Base-by-base conservation (phyloP, 495 filamentous ascomycete species). In the Articulospora tetracladia region DNA sequence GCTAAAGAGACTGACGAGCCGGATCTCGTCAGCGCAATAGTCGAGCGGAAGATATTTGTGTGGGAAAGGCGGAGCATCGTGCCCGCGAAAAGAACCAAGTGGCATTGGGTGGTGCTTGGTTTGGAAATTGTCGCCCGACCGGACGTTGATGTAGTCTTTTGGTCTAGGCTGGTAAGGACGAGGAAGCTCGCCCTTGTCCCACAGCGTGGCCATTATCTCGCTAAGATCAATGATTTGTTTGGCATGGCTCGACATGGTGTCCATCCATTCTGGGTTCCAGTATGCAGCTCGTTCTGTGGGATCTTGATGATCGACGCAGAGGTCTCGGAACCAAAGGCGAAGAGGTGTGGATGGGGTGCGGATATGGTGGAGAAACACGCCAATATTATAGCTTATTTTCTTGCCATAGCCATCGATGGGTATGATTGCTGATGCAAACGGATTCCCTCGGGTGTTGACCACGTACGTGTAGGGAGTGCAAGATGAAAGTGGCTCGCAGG, bases 11-110 rank as follows among this genome's bases (percentile, higher is more conserved):
- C 1, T 24, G 4, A 56, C 23, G n/a, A 56, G 26, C n/a, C 54
- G 30, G 17, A 56, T 20, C 23, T 56, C 54, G 24, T 56, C 34
- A n/a, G 34, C 30, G 1, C 11, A 30, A 56, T 56, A 56, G 17
- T 56, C 54, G 22, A 56, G 36, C 13, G 54, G 54, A 22, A 56
- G 54, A 56, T 56, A 26, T 46, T 46, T 13, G 36, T 44, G 54
- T 56, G 54, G 34, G 19, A 36, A n/a, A 19, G 47, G 47, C 13
- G 27, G 7, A 17, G 13, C 52, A 10, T 34, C 3, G 12, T 19
- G 13, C 3, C 25, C 27, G 19, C 22, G 26, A 7, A 19, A 23
- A 17, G 30, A 17, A n/a, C 30, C 3, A 6, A 54, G 52, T 30
- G 52, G 24, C 17, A 23, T 36, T n/a, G 52, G 52, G 22, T 54